These are phyloP conservation scores for Ophiognomonia clavigignenti-juglandacearum DNA, from an alignment of 2,329 filamentous ascomycete genomes.

Conservation along the genomic window DNA sequence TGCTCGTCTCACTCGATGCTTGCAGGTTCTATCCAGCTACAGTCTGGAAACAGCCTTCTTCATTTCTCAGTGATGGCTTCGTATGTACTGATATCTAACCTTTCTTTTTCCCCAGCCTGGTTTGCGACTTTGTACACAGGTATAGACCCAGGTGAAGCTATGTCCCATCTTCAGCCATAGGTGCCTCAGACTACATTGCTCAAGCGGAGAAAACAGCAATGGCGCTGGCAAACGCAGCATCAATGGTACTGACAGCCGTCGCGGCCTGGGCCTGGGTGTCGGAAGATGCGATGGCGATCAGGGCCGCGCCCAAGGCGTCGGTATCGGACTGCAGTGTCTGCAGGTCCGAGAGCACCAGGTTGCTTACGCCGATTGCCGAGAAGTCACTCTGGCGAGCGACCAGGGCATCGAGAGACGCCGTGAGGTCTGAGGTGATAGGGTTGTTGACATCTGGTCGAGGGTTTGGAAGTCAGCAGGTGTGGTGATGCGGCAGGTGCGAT, in stretches of 20 bases:
- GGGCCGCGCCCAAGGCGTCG: slow-evolving; percentile 6
- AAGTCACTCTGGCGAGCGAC: slow-evolving; percentile 9
- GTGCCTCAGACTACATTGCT: not conserved
- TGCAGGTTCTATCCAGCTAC: no score
- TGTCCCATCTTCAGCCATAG: not conserved
- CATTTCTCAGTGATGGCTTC: no score
- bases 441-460: slow-evolving; percentile 1
- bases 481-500: no score
- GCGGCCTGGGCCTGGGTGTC: slow-evolving; percentile 8
- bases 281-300: slow-evolving; percentile 8
- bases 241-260: not conserved
- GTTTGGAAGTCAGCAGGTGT: not conserved
- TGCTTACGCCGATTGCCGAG: slow-evolving; percentile 1
- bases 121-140: not conserved
- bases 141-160: not conserved
- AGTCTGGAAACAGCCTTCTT: no score
- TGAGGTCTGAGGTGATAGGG: slow-evolving; percentile 10
- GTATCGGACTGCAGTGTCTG: slow-evolving; percentile 11
- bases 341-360: slow-evolving; percentile 10
- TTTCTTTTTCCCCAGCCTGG: no score
- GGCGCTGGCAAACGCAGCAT: slow-evolving; percentile 10
- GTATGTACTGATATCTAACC: no score
- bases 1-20: no score
- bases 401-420: slow-evolving; percentile 9
- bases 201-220: slow-evolving; percentile 11